Conservation (phyloP, 2,329 filamentous ascomycete genomes). For the Colletotrichum truncatum region DNA sequence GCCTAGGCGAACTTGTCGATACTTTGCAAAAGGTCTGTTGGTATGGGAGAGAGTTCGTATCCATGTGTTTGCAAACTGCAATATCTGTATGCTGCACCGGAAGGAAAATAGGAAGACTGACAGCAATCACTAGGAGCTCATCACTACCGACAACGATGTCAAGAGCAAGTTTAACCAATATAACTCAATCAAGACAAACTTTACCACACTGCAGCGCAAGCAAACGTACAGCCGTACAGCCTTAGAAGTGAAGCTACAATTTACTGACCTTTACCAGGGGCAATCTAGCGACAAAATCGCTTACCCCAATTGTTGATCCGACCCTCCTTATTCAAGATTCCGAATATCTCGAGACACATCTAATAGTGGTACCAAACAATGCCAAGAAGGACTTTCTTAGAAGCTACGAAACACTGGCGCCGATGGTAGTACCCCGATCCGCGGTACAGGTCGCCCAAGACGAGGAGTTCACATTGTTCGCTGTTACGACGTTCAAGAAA, state of each 20-base stretch:
- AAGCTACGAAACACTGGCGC: conserved; percentile 86
- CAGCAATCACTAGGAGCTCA: conserved; percentile 71
- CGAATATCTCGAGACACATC: conserved; percentile 95
- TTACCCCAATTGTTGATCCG: conserved; percentile 88
- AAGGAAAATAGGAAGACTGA: too few relatives aligned
- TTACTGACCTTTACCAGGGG: conserved; percentile 63
- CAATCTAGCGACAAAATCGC: conserved; percentile 92
- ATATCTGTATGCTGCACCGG: too few relatives aligned
- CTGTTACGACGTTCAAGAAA: conserved; percentile 95
- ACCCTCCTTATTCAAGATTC: conserved; percentile 84
- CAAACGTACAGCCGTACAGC: conserved; percentile 73
- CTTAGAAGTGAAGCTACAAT: neutral
- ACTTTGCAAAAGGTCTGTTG: conserved; percentile 85
- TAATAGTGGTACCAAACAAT: conserved; percentile 85
- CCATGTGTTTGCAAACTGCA: too few relatives aligned
- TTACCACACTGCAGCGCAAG: conserved; percentile 83
- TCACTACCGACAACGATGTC: conserved; percentile 94
- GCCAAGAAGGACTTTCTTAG: conserved; percentile 88
- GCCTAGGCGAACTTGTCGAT: conserved; percentile 86
- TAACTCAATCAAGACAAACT: conserved; percentile 87
- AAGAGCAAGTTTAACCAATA: conserved; percentile 95
- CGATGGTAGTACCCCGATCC: conserved; percentile 94
- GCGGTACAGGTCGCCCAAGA: conserved; percentile 83
- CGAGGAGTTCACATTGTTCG: conserved; percentile 88
- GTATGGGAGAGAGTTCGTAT: too few relatives aligned